These are phyloP conservation scores for Cinnamomum chago DNA, from an alignment of 164 flowering plant genomes.

Conservation along the genomic window DNA sequence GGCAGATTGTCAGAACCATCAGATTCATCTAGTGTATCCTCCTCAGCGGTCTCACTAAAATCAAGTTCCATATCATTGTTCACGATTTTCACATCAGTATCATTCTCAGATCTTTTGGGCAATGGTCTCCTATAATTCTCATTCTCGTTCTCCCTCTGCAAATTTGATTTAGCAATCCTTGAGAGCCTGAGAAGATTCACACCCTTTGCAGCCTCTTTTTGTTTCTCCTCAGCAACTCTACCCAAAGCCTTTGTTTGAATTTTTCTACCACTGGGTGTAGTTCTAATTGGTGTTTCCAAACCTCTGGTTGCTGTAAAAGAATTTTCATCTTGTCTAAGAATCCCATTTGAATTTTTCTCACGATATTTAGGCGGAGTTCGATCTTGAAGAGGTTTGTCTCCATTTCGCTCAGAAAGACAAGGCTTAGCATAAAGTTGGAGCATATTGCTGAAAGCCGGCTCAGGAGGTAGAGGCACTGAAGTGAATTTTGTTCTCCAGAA, in stretches of 20 bases:
- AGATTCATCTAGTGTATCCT: constrained; percentile 66
- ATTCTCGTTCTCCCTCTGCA: constrained; percentile 89
- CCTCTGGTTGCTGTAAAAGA: constrained; percentile 37
- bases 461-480: constrained; percentile 66
- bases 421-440: constrained; percentile 52
- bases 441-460: constrained; percentile 83
- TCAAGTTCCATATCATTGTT: constrained; percentile 99
- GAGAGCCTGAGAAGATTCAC: constrained; percentile 88
- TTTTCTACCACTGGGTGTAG: constrained; percentile 43
- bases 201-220: constrained; percentile 51
- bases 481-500: constrained; percentile 71
- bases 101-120: constrained; percentile 64
- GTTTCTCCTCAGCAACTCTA: constrained; percentile 54
- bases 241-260: constrained; percentile 50
- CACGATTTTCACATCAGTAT: constrained; percentile 82
- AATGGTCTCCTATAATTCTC: constrained; percentile 90
- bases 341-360: constrained; percentile 47
- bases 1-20: constrained; percentile 50
- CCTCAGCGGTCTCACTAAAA: constrained; percentile 81
- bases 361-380: constrained; percentile 65
- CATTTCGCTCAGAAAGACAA: constrained; percentile 72
- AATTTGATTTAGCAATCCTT: constrained; percentile 88
- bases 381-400: constrained; percentile 52
- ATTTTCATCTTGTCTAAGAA: constrained; percentile 55
- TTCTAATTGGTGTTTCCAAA: constrained; percentile 60